Evolutionary conservation across 768 basidiomycete species (phyloP).

Genomic region (Mycena maculata): DNA sequence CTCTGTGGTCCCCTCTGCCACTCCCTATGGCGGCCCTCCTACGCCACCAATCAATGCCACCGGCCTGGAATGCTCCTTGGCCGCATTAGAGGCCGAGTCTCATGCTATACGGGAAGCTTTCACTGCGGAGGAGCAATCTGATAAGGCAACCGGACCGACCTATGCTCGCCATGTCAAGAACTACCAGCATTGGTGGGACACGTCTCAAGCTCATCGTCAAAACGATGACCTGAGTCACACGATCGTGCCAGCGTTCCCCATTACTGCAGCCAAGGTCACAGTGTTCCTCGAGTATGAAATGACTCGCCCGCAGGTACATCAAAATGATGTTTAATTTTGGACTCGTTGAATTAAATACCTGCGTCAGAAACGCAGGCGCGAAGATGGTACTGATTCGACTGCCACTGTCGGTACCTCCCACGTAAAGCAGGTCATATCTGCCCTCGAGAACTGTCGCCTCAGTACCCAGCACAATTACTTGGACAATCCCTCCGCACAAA

Average conservation of each 20-base stretch:
- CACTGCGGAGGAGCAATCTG: background rate
- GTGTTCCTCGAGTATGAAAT: background rate
- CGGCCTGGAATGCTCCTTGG: background rate
- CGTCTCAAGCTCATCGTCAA: background rate
- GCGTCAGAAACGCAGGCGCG: too few species aligned
- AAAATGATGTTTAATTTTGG: too few species aligned
- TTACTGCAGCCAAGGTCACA: background rate
- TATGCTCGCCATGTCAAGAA: background rate
- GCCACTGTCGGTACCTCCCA: too few species aligned
- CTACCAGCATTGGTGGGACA: background rate
- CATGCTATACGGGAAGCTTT: background rate
- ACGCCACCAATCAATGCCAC: too few species aligned
- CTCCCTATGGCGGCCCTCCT: too few species aligned
- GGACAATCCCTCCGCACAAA: background rate
- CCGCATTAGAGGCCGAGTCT: background rate
- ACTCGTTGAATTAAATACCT: too few species aligned
- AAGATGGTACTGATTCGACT: too few species aligned
- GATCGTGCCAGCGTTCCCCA: background rate
- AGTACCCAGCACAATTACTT: constrained; percentile 13
- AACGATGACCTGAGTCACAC: background rate
- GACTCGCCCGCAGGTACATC: background rate
- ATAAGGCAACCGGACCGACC: background rate
- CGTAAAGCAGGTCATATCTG: background rate
- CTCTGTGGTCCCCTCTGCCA: too few species aligned
- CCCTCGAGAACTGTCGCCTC: constrained; percentile 19